Evolutionary conservation across 306 rosid genomes (phyloP).

Genomic region (Begonia peltatifolia): DNA sequence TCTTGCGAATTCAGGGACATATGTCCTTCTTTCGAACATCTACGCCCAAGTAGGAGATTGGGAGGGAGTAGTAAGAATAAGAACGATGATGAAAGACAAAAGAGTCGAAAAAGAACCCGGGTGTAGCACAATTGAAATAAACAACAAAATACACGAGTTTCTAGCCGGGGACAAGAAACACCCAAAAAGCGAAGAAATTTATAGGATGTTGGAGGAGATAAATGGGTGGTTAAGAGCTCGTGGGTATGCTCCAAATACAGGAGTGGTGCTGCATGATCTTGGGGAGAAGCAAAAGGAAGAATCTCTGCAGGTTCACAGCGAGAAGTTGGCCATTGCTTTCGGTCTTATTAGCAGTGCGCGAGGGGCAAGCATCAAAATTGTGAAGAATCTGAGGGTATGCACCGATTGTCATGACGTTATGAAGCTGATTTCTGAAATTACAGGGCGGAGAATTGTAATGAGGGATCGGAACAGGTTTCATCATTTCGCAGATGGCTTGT

Average conservation of each 20-base stretch:
- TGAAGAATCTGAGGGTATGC: constrained; percentile 67
- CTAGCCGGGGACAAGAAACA: constrained; percentile 62
- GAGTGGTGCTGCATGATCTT: constrained; percentile 52
- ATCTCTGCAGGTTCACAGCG: constrained; percentile 68
- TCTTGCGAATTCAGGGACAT: constrained; percentile 69
- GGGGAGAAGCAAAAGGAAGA: constrained; percentile 51
- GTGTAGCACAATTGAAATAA: constrained; percentile 62
- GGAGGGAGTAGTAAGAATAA: constrained; percentile 60
- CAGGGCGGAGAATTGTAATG: constrained; percentile 49
- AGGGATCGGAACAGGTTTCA: constrained; percentile 75
- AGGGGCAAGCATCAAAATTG: constrained; percentile 50
- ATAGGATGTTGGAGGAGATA: constrained; percentile 48
- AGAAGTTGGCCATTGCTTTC: constrained; percentile 72
- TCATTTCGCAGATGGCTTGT: constrained; percentile 54
- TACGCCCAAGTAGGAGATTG: constrained; percentile 58
- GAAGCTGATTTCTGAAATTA: constrained; percentile 53
- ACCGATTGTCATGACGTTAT: constrained; percentile 66
- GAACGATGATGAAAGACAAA: constrained; percentile 53
- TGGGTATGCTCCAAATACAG: constrained; percentile 48
- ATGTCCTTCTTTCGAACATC: constrained; percentile 64
- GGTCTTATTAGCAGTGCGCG: constrained; percentile 62
- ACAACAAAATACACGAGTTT: constrained; percentile 59
- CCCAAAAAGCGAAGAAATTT: constrained; percentile 47
- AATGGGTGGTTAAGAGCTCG: constrained; percentile 45
- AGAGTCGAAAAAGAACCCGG: constrained; percentile 81